These are phyloP conservation scores for Silene noctiflora DNA, from an alignment of 179 eudicot genomes.

Conservation along the genomic window DNA sequence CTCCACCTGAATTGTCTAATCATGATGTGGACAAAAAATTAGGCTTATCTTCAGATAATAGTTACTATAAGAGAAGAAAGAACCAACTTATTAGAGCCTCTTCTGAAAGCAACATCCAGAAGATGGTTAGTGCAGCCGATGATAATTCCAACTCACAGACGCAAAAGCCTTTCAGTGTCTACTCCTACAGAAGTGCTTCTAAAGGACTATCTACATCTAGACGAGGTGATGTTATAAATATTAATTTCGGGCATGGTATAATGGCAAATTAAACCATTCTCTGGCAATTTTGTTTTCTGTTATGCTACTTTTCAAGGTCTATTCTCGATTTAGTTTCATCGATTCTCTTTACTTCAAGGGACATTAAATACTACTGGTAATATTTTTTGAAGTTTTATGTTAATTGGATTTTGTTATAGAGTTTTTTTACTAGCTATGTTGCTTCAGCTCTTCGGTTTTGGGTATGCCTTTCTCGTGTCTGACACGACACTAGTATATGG, in stretches of 20 bases:
- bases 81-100: slow-evolving; percentile 85
- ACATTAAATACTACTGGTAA: background rate
- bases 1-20: slow-evolving; percentile 29
- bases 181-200: slow-evolving; percentile 37
- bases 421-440: background rate
- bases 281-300: background rate
- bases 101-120: slow-evolving; percentile 37
- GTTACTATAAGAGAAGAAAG: slow-evolving; percentile 67
- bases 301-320: background rate
- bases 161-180: slow-evolving; percentile 27
- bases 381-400: background rate
- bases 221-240: slow-evolving; percentile 37
- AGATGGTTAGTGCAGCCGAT: slow-evolving; percentile 27
- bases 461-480: background rate
- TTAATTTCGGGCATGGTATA: background rate
- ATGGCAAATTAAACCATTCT: background rate
- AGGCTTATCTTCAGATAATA: slow-evolving; percentile 42
- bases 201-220: slow-evolving; percentile 39
- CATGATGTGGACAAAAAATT: slow-evolving; percentile 31
- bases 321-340: background rate
- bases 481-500: background rate
- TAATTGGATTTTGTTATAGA: background rate
- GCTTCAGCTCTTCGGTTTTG: background rate
- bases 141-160: slow-evolving; percentile 28
- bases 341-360: background rate